These are phyloP conservation scores for Oryza brachyantha DNA, from an alignment of 176 grass and related monocot genomes.

Conservation along the genomic window DNA sequence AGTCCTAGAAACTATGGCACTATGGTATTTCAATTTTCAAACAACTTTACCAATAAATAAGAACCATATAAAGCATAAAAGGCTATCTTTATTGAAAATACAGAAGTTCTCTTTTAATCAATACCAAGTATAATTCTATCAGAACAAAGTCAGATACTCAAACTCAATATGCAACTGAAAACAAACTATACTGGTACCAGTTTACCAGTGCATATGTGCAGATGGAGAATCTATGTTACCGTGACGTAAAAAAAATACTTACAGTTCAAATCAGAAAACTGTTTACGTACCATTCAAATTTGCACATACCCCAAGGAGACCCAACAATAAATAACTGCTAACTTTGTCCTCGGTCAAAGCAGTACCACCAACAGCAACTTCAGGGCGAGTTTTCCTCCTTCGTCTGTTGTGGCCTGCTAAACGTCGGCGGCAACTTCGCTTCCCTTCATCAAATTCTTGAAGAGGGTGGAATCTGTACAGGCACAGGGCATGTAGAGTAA, in stretches of 20 bases:
- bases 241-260: conserved; percentile 38
- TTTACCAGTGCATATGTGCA: neutral
- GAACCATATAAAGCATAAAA: neutral
- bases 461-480: conserved; percentile 85
- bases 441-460: conserved; percentile 98
- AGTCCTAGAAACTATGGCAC: neutral
- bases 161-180: neutral
- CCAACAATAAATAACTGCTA: conserved; percentile 73
- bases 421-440: conserved; percentile 91
- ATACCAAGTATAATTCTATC: conserved; percentile 1
- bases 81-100: neutral
- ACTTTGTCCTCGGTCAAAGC: conserved; percentile 63
- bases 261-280: conserved; percentile 61
- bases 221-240: conserved; percentile 7
- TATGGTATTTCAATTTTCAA: conserved; percentile 28
- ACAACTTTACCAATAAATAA: conserved; percentile 5
- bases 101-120: neutral
- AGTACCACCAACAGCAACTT: conserved; percentile 41
- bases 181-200: conserved; percentile 12
- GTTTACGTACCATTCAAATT: conserved; percentile 75
- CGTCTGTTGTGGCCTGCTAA: conserved; percentile 92
- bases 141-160: neutral
- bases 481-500: neutral
- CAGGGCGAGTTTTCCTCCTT: conserved; percentile 79
- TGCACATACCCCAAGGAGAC: conserved; percentile 77